A percentile compares a stretch with the other conserved stretches of the same genome.
Conservation (phyloP, 805 yeast genomes). For the Candida pini region DNA sequence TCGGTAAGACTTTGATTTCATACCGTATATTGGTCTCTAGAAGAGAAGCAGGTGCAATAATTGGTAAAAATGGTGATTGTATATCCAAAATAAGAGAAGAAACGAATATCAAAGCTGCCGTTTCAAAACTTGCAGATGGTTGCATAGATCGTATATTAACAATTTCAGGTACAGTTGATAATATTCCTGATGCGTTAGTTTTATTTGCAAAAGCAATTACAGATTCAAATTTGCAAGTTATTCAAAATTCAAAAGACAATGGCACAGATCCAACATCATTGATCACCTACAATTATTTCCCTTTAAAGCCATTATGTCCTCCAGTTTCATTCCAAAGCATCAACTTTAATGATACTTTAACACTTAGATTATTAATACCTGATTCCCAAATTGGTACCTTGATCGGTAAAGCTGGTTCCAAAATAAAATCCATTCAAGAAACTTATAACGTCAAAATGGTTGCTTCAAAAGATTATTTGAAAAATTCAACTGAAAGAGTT, state of each 20-base stretch:
- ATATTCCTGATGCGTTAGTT: conserved; percentile 64
- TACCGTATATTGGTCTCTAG: conserved; percentile 66
- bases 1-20: conserved; percentile 28
- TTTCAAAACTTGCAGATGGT: conserved; percentile 73
- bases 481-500: conserved; percentile 76
- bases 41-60: conserved; percentile 85
- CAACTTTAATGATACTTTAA: conserved; percentile 45
- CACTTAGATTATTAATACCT: conserved; percentile 69
- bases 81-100: conserved; percentile 71
- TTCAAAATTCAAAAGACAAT: conserved; percentile 17
- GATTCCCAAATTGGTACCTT: conserved; percentile 85
- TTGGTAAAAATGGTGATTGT: conserved; percentile 78
- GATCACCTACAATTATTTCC: conserved; percentile 45
- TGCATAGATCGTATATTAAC: conserved; percentile 80
- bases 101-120: conserved; percentile 80
- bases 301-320: conserved; percentile 52
- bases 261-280: conserved; percentile 28
- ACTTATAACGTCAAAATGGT: conserved; percentile 69
- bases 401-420: conserved; percentile 76
- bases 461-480: conserved; percentile 78
- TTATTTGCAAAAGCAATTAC: conserved; percentile 63
- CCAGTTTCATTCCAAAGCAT: conserved; percentile 47
- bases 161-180: conserved; percentile 65
- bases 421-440: conserved; percentile 76
- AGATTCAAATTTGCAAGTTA: conserved; percentile 31